These are phyloP conservation scores for Flagelloscypha sp. DNA, from an alignment of 768 basidiomycete genomes.

Conservation along the genomic window DNA sequence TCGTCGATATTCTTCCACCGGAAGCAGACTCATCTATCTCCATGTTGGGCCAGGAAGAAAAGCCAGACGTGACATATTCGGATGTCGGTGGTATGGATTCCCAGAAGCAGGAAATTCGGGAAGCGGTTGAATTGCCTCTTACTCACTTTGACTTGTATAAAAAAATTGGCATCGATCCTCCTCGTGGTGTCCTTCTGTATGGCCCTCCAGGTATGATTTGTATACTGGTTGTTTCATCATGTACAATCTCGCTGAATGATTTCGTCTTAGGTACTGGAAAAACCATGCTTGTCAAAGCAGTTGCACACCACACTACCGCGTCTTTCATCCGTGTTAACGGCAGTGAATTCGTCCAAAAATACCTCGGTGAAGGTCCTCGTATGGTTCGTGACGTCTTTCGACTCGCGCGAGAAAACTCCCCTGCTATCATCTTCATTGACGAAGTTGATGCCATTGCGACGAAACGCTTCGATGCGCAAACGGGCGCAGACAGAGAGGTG, in stretches of 20 bases:
- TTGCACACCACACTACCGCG: constrained; percentile 95
- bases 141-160: constrained; percentile 98
- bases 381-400: constrained; percentile 99
- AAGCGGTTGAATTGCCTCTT: constrained; percentile 93
- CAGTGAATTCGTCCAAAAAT: constrained; percentile 98
- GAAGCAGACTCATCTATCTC: constrained; percentile 97
- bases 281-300: constrained; percentile 99
- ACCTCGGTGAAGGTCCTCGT: constrained; percentile 96
- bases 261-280: constrained; percentile 80
- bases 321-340: constrained; percentile 98
- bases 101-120: constrained; percentile 98
- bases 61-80: constrained; percentile 86
- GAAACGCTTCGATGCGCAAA: constrained; percentile 99
- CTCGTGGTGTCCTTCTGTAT: constrained; percentile 91
- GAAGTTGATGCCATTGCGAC: constrained; percentile 99
- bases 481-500: constrained; percentile 97
- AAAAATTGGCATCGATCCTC: constrained; percentile 99
- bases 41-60: constrained; percentile 91
- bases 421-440: constrained; percentile 98
- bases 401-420: constrained; percentile 92
- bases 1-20: constrained; percentile 96
- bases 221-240: neutral
- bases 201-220: constrained; percentile 78
- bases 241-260: constrained; percentile 5
- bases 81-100: constrained; percentile 97